These are phyloP conservation scores for Wallacemonas sp. DNA, from an alignment of 208 protist species.

Conservation along the genomic window DNA sequence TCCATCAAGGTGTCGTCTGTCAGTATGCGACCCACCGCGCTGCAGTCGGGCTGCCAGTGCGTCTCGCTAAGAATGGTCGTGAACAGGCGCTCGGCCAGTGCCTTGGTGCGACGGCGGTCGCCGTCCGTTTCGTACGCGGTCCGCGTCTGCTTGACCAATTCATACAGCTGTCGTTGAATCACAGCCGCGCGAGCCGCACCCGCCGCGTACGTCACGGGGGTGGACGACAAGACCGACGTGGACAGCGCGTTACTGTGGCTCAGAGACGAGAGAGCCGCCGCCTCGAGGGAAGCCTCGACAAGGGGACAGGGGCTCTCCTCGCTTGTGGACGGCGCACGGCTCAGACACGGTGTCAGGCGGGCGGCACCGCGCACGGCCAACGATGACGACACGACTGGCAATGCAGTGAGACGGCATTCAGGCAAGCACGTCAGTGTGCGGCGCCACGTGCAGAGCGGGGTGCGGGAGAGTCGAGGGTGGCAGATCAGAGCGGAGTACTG, in stretches of 20 bases:
- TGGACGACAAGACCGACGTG: neutral
- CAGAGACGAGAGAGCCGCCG: neutral
- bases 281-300: neutral
- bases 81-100: neutral
- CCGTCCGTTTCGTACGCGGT: neutral
- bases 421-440: too few species aligned
- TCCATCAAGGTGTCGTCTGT: neutral
- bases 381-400: too few species aligned
- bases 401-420: too few species aligned
- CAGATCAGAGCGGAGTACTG: neutral
- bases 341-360: too few species aligned
- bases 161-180: constrained; percentile 14
- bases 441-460: neutral
- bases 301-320: neutral
- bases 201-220: neutral
- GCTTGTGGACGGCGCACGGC: neutral
- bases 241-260: neutral
- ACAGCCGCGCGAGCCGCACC: neutral
- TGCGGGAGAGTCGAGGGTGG: neutral
- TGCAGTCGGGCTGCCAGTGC: neutral
- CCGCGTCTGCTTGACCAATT: constrained; percentile 9
- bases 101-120: neutral
- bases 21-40: neutral
- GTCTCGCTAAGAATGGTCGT: constrained; percentile 5
- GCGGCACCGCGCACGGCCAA: too few species aligned